Percentiles rank a stretch among this genome's conserved stretches.
Evolutionary conservation across 106 monocot species (phyloP).

Genomic region (Platanthera guangdongensis): DNA sequence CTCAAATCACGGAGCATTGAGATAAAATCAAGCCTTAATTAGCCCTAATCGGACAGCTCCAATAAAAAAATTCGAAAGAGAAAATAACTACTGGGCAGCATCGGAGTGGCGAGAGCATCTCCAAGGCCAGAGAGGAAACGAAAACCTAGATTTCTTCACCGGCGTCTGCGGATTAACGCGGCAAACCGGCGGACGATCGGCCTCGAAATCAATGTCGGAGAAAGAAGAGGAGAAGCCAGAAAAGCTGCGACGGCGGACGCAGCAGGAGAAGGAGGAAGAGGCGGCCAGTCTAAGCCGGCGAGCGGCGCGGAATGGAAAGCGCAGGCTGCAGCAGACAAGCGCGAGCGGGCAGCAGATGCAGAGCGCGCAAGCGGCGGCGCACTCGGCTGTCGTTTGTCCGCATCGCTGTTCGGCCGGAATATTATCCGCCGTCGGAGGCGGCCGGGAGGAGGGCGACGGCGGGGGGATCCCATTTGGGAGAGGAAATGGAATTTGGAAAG

Average conservation of each 20-base stretch:
- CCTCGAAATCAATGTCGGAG: constrained; percentile 1
- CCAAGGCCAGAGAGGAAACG: background rate
- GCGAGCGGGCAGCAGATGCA: constrained; percentile 2
- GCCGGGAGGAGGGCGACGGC: background rate
- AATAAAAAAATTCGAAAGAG: background rate
- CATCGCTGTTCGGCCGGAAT: background rate
- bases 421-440: background rate
- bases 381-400: background rate
- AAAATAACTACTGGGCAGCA: background rate
- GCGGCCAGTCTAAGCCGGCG: background rate
- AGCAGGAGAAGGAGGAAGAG: background rate
- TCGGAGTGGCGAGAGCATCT: background rate
- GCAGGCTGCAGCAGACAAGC: background rate
- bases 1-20: background rate
- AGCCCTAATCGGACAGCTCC: background rate
- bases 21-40: background rate
- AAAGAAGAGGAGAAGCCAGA: background rate
- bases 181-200: background rate
- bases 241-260: background rate
- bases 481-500: background rate
- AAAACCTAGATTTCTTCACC: background rate
- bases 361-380: background rate
- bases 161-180: background rate
- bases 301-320: background rate
- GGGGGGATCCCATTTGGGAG: background rate